phyloP scores from a whole-genome alignment of 495 filamentous ascomycete species.

The Symbiotaphrina buchneri region DNA sequence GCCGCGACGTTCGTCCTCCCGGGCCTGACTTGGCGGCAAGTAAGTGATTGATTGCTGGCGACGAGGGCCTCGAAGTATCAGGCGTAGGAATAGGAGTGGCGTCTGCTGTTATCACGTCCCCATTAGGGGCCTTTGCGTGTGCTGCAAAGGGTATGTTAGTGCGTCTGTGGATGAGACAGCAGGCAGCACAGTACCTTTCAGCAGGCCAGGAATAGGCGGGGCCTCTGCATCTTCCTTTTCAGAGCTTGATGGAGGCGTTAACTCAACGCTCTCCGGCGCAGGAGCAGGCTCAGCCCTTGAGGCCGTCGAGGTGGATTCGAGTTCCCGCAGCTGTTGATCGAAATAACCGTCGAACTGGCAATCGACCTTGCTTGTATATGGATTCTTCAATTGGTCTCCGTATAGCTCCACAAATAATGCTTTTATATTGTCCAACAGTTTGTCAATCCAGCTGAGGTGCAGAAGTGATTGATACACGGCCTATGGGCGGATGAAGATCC shows the following conservation, averaged over 20 bases:
- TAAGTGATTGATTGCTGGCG: constrained; percentile 41
- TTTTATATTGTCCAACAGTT: constrained; percentile 81
- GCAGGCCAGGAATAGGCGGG: constrained; percentile 31
- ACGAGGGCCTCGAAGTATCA: constrained; percentile 56
- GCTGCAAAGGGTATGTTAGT: neutral
- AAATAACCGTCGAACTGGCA: constrained; percentile 80
- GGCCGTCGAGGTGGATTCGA: constrained; percentile 35
- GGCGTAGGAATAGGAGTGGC: constrained; percentile 45
- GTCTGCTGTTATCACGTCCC: constrained; percentile 27
- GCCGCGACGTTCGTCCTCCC: constrained; percentile 50
- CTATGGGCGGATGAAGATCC: constrained; percentile 21
- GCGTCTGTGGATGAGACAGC: neutral
- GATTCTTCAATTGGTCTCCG: constrained; percentile 62
- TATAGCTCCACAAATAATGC: constrained; percentile 79
- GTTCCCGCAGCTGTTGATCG: constrained; percentile 69
- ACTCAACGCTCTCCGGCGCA: constrained; percentile 6
- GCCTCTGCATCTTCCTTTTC: constrained; percentile 17
- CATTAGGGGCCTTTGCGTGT: constrained; percentile 8
- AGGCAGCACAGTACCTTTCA: constrained; percentile 25
- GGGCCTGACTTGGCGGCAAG: constrained; percentile 51
- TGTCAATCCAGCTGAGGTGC: constrained; percentile 92
- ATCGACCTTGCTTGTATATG: constrained; percentile 52
- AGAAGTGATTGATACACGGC: constrained; percentile 91
- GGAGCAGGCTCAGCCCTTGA: constrained; percentile 8
- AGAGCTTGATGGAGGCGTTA: constrained; percentile 14